These are phyloP conservation scores for Dioscorea zingiberensis DNA, from an alignment of 106 monocot genomes.

Conservation along the genomic window DNA sequence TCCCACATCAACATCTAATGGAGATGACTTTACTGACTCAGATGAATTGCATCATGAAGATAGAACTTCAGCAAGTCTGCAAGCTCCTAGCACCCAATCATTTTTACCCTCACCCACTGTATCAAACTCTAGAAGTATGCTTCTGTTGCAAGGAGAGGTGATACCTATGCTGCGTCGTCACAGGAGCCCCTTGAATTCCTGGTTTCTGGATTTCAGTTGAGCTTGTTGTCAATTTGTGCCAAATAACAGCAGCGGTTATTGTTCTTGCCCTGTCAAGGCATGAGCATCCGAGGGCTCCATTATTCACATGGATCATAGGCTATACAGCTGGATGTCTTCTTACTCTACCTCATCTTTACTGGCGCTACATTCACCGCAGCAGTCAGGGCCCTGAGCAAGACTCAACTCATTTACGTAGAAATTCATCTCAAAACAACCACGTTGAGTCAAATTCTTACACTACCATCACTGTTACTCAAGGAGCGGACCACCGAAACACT, in stretches of 20 bases:
- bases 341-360: slow-evolving; percentile 66
- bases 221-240: slow-evolving; percentile 56
- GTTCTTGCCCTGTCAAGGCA: slow-evolving; percentile 58
- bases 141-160: slow-evolving; percentile 35
- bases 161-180: slow-evolving; percentile 34
- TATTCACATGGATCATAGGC: slow-evolving; percentile 55
- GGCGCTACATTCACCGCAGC: slow-evolving; percentile 60
- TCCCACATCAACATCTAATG: slow-evolving; percentile 20
- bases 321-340: slow-evolving; percentile 49
- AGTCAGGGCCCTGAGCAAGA: slow-evolving; percentile 36
- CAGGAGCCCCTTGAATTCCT: slow-evolving; percentile 67
- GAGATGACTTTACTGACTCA: slow-evolving; percentile 9
- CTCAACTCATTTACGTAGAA: slow-evolving; percentile 14
- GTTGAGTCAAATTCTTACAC: slow-evolving; percentile 19
- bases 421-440: slow-evolving; percentile 17
- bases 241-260: slow-evolving; percentile 60
- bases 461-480: slow-evolving; percentile 25
- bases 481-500: slow-evolving; percentile 4
- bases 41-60: slow-evolving; percentile 24
- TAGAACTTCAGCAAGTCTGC: slow-evolving; percentile 20
- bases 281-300: slow-evolving; percentile 62
- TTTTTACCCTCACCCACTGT: slow-evolving; percentile 11
- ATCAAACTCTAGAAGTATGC: slow-evolving; percentile 29
- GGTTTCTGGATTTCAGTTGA: slow-evolving; percentile 72
- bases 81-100: slow-evolving; percentile 10